Percentiles rank a stretch among this genome's conserved stretches.
Evolutionary conservation across 495 filamentous ascomycete genomes (phyloP).

Genomic region (Hypoxylon fuscum): DNA sequence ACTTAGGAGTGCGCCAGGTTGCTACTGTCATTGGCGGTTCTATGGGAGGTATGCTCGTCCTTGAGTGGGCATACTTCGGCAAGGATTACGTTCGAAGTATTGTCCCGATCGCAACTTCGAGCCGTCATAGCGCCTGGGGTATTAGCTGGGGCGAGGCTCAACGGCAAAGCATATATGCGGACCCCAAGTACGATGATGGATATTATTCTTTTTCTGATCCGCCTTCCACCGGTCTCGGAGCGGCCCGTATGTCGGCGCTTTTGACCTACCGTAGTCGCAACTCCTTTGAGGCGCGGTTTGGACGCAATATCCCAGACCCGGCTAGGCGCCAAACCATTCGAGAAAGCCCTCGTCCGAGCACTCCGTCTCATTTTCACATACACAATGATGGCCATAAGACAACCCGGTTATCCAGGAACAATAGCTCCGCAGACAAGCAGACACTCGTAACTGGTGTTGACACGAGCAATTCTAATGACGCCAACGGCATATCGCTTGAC

Average conservation of each 20-base stretch:
- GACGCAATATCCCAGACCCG: conserved; percentile 88
- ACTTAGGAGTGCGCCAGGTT: conserved; percentile 84
- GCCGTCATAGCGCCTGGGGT: conserved; percentile 96
- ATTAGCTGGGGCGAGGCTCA: conserved; percentile 99
- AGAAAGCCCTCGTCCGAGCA: conserved; percentile 66
- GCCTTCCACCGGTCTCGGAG: conserved; percentile 84
- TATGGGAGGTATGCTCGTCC: conserved; percentile 96
- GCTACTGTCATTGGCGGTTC: conserved; percentile 95
- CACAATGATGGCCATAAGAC: conserved; percentile 94
- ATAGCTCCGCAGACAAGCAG: conserved; percentile 49
- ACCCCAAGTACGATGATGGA: conserved; percentile 97
- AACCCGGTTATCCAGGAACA: conserved; percentile 49
- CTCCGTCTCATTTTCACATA: conserved; percentile 83
- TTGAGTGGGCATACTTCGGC: conserved; percentile 97
- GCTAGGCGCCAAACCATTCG: conserved; percentile 81
- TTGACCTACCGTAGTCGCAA: conserved; percentile 95
- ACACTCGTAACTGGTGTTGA: conserved; percentile 41
- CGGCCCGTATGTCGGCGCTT: conserved; percentile 95
- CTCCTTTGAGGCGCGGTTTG: conserved; percentile 95
- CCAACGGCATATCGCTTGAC: conserved; percentile 57
- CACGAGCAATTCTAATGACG: conserved; percentile 41
- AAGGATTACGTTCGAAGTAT: conserved; percentile 91
- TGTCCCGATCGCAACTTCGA: conserved; percentile 94
- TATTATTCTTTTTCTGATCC: conserved; percentile 89
- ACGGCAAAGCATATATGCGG: conserved; percentile 96